Evolutionary conservation across 176 grass and related monocot genomes (phyloP).

Genomic region (Aegilops tauschii): DNA sequence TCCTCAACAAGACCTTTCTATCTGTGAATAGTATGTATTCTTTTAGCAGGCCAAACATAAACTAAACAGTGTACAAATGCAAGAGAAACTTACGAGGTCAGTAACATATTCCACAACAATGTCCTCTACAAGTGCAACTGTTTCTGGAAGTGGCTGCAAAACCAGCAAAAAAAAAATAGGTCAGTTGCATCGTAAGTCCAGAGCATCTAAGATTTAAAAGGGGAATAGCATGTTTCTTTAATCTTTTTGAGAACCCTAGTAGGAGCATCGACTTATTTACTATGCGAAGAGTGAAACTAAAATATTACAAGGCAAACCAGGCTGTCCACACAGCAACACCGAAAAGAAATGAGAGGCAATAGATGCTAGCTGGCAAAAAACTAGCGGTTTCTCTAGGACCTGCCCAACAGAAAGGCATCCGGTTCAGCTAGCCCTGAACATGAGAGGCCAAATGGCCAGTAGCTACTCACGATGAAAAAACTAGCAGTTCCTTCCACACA

Average conservation of each 20-base stretch:
- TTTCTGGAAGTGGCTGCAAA: conserved; percentile 96
- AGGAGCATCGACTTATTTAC: neutral
- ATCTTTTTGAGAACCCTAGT: neutral
- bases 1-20: neutral
- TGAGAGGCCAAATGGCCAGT: neutral
- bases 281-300: neutral
- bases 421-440: neutral
- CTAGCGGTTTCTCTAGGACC: neutral
- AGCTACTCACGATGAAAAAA: neutral
- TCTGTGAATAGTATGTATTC: neutral
- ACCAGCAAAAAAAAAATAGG: conserved; percentile 21
- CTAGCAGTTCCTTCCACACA: neutral
- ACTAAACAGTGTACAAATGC: neutral
- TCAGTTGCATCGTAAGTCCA: neutral
- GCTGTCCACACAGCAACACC: neutral
- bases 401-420: neutral
- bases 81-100: conserved; percentile 67
- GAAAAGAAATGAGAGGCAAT: neutral
- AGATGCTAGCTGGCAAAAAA: neutral
- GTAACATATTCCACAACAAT: conserved; percentile 95
- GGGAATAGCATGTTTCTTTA: neutral
- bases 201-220: neutral
- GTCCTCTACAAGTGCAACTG: conserved; percentile 91
- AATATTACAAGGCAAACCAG: neutral
- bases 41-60: neutral